Evolutionary conservation across 176 grass and related monocot genomes (phyloP), one percentile per base, ranked within the genome.

Genomic region (Ensete ventricosum): DNA sequence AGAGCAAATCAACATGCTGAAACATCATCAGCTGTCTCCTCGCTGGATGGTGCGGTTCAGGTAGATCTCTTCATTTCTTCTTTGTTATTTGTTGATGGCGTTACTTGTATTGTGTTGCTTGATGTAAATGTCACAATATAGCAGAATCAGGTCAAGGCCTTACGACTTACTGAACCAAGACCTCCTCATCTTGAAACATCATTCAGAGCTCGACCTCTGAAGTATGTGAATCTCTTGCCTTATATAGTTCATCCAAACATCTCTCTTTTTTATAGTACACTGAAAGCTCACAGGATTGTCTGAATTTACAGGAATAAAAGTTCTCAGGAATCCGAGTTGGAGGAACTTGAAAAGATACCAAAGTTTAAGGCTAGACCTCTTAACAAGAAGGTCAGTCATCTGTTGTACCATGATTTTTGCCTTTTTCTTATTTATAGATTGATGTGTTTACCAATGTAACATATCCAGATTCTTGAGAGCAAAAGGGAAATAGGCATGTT

Each of bases 311-410:
- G 96, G 75, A 87, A 84, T 58, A 95, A 89, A 82, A 89, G 96
- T 79, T 84, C 86, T 86, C 82, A 88, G 83, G 96, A 99, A 67
- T 76, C 89, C 64, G 91, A 99, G 77, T 76, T 91, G 53, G 96
- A 95, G 78, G 90, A 91, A 83, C 77, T 99, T 52, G 86, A 91
- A 79, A 99, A 88, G 59, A 91, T 87, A 62, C 86, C 96, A 65
- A 94, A 85, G 73, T 99, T 99, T 71, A 95, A 91, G 84, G 96
- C 96, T 73, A 94, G 80, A 71, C 88, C 88, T 76, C 71, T 99
- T 25, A 88, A 95, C 66, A 99, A 68, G 85, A 99, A 88, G 90
- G 96, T 95, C 23, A 73, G 77, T 62, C 29, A 52, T 50, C 29
- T 76, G 53, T 43, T 83, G 59, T 25, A 25, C 63, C 60, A 53